Evolutionary conservation across 805 yeast genomes (phyloP), one percentile per base, ranked within the genome.

Genomic region (Starmerella riodocensis): DNA sequence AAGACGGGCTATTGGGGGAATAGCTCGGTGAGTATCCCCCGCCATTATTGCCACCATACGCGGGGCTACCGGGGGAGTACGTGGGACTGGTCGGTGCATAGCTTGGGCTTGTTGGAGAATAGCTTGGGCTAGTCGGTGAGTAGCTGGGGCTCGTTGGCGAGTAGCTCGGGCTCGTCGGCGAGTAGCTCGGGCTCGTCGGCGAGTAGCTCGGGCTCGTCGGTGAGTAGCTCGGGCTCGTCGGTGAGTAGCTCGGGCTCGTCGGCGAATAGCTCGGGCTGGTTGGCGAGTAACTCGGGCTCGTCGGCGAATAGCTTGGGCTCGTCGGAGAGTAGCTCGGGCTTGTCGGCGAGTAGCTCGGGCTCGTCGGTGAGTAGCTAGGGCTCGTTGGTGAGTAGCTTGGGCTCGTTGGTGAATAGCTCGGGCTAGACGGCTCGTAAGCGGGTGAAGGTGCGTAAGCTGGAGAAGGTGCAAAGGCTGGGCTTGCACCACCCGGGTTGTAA

Each of bases 261-360:
- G 94, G 93, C 0, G 76, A 67, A 58, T 82, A 81, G 3, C 66
- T 54, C 48, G 93, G 91, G 0, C 1, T 81, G 0, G 93, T 78
- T 37, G 94, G 94, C 0, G 77, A 67, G 58, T 83, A 81, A 2
- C 66, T 55, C 47, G 91, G 91, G 3, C 78, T 71, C 2, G 53
- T 45, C 38, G 84, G 84, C 0, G 72, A 63, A 53, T 76, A 73
- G 21, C 55, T 45, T 45, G 88, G 86, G 2, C 81, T 73, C 0
- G 86, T 80, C 33, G 93, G 93, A 1, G 77, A 67, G 59, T 82
- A 83, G 4, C 63, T 52, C 44, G 93, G 94, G 0, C 86, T 76
- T 0, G 94, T 80, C 40, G 93, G 74, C 1, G 67, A 59, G 48
- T 65, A 59, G 33, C 53, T 47, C 50, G 91, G 88, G 5, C 82